These are phyloP conservation scores for Aspergillus nidulans DNA, from an alignment of 495 filamentous ascomycete species.

Conservation along the genomic window DNA sequence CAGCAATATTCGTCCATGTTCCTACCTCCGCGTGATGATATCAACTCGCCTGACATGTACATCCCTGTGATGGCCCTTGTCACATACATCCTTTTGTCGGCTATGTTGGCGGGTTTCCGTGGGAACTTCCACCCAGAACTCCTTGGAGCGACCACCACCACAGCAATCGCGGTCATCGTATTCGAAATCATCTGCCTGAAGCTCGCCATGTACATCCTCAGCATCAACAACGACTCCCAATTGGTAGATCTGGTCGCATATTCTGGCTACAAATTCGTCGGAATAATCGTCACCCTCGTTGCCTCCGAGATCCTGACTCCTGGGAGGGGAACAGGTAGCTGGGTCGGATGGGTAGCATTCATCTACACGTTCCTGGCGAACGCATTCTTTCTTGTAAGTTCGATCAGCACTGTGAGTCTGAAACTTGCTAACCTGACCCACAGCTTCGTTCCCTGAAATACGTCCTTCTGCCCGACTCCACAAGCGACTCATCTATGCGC, in stretches of 20 bases:
- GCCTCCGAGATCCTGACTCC: slow-evolving; percentile 71
- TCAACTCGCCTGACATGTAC: slow-evolving; percentile 99
- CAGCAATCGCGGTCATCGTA: slow-evolving; percentile 71
- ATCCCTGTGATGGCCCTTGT: slow-evolving; percentile 85
- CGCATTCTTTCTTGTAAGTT: slow-evolving; percentile 86
- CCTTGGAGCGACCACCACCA: slow-evolving; percentile 80
- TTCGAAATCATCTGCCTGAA: slow-evolving; percentile 88
- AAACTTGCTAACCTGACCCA: slow-evolving; percentile 19
- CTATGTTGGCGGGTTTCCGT: slow-evolving; percentile 83
- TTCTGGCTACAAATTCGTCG: slow-evolving; percentile 97
- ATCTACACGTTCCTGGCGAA: slow-evolving; percentile 87
- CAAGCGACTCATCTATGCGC: slow-evolving; percentile 55
- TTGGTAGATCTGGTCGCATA: slow-evolving; percentile 92
- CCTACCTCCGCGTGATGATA: slow-evolving; percentile 89
- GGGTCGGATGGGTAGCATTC: slow-evolving; percentile 86
- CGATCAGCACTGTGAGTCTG: too few species aligned
- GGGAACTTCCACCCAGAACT: slow-evolving; percentile 92
- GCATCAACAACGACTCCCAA: slow-evolving; percentile 83
- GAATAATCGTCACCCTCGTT: slow-evolving; percentile 80
- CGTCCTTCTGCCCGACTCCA: slow-evolving; percentile 84
- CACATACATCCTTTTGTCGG: slow-evolving; percentile 92
- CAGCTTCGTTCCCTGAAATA: slow-evolving; percentile 93
- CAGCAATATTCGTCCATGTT: slow-evolving; percentile 73
- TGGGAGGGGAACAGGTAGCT: slow-evolving; percentile 74
- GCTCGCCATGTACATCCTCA: slow-evolving; percentile 86